These are phyloP conservation scores for Cladosporium halotolerans DNA, from an alignment of 2,329 filamentous ascomycete genomes.

Conservation along the genomic window DNA sequence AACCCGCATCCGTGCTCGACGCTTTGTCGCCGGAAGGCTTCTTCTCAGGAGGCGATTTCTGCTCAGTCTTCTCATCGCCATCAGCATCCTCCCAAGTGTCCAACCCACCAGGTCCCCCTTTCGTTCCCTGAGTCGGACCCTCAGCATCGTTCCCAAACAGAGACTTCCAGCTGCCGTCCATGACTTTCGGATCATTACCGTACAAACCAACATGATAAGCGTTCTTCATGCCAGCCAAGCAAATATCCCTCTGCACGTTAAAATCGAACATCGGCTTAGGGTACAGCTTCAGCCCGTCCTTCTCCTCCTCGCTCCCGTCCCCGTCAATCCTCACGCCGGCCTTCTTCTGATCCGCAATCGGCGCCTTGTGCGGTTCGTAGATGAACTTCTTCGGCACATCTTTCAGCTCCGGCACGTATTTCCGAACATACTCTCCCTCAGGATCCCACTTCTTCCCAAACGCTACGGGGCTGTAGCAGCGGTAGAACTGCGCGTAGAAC, in stretches of 20 bases:
- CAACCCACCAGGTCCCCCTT: constrained; percentile 36
- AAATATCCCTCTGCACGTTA: constrained; percentile 52
- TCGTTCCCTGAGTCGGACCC: constrained; percentile 37
- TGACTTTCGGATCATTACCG: constrained; percentile 56
- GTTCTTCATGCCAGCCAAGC: constrained; percentile 62
- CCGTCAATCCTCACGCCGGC: constrained; percentile 58
- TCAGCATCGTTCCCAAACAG: constrained; percentile 43
- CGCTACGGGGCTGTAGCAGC: constrained; percentile 63
- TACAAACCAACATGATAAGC: constrained; percentile 61
- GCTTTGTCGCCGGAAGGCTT: background rate
- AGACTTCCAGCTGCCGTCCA: constrained; percentile 54
- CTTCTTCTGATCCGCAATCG: constrained; percentile 60
- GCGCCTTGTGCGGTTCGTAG: constrained; percentile 74
- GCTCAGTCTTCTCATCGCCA: constrained; percentile 13
- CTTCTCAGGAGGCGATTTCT: background rate
- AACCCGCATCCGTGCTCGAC: background rate
- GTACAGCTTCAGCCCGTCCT: constrained; percentile 47
- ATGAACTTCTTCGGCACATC: constrained; percentile 62
- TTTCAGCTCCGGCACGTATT: constrained; percentile 62
- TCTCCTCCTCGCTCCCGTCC: constrained; percentile 38
- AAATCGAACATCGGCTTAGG: constrained; percentile 78
- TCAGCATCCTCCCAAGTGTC: constrained; percentile 22
- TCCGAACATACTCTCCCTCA: constrained; percentile 57
- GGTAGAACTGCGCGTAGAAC: constrained; percentile 67
- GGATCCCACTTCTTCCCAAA: constrained; percentile 74